Evolutionary conservation across 192 early-diverging fungal species (phyloP).

Genomic region (Coemansia sp.): DNA sequence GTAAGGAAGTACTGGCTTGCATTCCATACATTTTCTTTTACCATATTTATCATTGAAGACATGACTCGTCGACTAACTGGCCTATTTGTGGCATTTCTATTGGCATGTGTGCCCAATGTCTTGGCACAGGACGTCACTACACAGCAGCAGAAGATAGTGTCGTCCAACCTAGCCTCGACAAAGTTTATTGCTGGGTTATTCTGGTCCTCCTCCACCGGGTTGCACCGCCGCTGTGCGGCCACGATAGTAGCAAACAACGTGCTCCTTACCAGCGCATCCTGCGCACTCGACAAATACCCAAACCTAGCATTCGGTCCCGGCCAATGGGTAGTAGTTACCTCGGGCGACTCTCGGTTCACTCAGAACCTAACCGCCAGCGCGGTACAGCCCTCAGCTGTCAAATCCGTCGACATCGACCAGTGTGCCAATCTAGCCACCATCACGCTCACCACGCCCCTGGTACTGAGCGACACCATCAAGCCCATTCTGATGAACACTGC

Average conservation of each 20-base stretch:
- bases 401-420: slow-evolving; percentile 30
- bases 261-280: slow-evolving; percentile 46
- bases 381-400: slow-evolving; percentile 16
- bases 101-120: slow-evolving; percentile 2
- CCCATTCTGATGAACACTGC: slow-evolving; percentile 34
- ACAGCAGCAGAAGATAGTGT: slow-evolving; percentile 4
- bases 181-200: slow-evolving; percentile 49
- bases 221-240: slow-evolving; percentile 44
- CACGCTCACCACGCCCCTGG: slow-evolving; percentile 20
- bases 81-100: neutral
- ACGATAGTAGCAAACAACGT: slow-evolving; percentile 41
- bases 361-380: slow-evolving; percentile 11
- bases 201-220: slow-evolving; percentile 33
- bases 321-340: slow-evolving; percentile 36
- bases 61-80: slow-evolving; percentile 3
- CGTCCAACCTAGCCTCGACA: slow-evolving; percentile 23
- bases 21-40: neutral
- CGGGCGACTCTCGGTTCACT: slow-evolving; percentile 30
- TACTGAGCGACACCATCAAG: slow-evolving; percentile 20
- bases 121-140: slow-evolving; percentile 1
- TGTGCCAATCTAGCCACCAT: slow-evolving; percentile 47
- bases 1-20: slow-evolving; percentile 1
- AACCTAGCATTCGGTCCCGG: slow-evolving; percentile 29
- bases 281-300: slow-evolving; percentile 32
- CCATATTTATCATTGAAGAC: neutral